Conservation (phyloP, 2,329 filamentous ascomycete genomes). For the Pestalotiopsis sp. region DNA sequence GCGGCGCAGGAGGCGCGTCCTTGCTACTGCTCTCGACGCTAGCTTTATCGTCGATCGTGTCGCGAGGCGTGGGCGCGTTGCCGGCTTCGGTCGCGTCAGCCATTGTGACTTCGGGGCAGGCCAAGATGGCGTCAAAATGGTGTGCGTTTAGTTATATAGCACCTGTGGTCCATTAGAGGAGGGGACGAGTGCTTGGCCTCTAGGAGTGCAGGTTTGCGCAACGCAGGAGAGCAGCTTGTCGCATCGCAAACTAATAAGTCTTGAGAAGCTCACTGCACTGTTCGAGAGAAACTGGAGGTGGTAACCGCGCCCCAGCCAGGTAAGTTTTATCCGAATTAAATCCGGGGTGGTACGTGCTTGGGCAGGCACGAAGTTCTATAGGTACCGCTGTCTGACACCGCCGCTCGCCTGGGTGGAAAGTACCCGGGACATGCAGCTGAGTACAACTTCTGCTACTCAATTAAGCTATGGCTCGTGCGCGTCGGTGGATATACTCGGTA, state of each 20-base stretch:
- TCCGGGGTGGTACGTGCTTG: no score
- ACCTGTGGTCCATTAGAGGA: neutral
- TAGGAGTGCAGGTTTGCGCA: neutral
- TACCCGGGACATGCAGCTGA: no score
- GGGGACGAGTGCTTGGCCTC: no score
- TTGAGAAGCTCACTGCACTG: neutral
- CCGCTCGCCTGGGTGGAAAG: no score
- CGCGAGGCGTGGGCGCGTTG: constrained; percentile 50
- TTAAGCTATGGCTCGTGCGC: neutral
- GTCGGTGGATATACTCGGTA: neutral
- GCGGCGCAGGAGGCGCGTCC: constrained; percentile 5
- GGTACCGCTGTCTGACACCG: neutral
- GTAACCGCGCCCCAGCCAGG: neutral
- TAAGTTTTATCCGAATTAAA: neutral
- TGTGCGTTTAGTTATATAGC: neutral
- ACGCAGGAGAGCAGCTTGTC: neutral
- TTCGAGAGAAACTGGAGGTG: neutral
- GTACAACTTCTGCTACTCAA: neutral
- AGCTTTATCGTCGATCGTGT: constrained; percentile 52
- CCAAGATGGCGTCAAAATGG: neutral
- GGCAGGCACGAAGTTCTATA: no score
- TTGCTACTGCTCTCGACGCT: neutral
- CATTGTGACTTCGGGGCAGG: constrained; percentile 19
- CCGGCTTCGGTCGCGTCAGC: constrained; percentile 36
- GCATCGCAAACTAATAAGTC: neutral